Evolutionary conservation across 331 rosid species (phyloP).

Genomic region (Stylosanthes scabra): DNA sequence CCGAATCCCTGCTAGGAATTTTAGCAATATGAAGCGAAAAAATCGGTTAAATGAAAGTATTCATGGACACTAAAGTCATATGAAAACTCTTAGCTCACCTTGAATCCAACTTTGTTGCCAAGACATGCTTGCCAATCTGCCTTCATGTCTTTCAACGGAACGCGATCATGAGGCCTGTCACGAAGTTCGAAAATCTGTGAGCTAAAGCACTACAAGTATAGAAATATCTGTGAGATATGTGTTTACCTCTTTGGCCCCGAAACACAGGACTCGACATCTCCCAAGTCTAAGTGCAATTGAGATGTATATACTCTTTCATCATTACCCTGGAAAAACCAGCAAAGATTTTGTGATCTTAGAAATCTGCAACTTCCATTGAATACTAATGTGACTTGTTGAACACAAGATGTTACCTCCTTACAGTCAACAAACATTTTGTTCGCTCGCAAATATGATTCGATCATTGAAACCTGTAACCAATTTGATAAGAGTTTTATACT

Average conservation of each 20-base stretch:
- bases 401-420: constrained; percentile 47
- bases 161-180: constrained; percentile 43
- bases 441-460: constrained; percentile 62
- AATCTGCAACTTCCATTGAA: constrained; percentile 8
- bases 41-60: neutral
- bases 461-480: constrained; percentile 49
- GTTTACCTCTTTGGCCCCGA: constrained; percentile 70
- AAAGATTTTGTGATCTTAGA: neutral
- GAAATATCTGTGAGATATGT: neutral
- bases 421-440: constrained; percentile 62
- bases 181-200: neutral
- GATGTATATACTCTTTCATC: constrained; percentile 54
- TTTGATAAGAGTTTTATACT: neutral
- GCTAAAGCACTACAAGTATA: neutral
- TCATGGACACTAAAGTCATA: neutral
- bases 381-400: neutral
- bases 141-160: constrained; percentile 43
- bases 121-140: constrained; percentile 45
- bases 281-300: constrained; percentile 51
- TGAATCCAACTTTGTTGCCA: constrained; percentile 41
- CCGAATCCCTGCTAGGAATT: constrained; percentile 40
- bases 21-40: constrained; percentile 5
- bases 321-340: constrained; percentile 46
- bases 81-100: constrained; percentile 22
- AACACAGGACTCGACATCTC: constrained; percentile 66